These are phyloP conservation scores for Lachnellula subtilissima DNA, from an alignment of 2,329 filamentous ascomycete genomes.

Conservation along the genomic window DNA sequence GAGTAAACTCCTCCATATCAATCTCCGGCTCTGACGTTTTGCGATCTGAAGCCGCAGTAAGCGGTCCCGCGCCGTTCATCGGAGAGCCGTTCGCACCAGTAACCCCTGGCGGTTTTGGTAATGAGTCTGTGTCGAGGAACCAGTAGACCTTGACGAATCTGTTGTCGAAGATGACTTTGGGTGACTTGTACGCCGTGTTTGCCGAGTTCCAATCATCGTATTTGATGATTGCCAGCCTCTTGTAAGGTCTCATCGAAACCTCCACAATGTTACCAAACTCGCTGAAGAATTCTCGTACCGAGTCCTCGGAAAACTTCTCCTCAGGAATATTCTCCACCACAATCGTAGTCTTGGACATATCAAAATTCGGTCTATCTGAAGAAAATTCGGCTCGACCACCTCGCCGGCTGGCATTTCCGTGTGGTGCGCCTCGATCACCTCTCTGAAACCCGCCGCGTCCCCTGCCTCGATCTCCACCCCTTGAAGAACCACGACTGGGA, in stretches of 20 bases:
- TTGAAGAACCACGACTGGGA: conserved; percentile 7
- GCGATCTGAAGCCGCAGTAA: conserved; percentile 18
- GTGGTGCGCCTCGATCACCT: conserved; percentile 23
- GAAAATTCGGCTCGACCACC: conserved; percentile 53
- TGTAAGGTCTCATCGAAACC: conserved; percentile 61
- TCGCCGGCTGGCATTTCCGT: conserved; percentile 17
- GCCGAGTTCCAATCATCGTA: conserved; percentile 63
- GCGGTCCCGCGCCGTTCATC: conserved; percentile 26
- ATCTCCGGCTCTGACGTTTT: conserved; percentile 43
- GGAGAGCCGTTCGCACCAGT: conserved; percentile 27
- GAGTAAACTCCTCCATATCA: conserved; percentile 64
- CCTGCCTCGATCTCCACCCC: conserved; percentile 25
- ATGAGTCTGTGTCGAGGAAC: conserved; percentile 51
- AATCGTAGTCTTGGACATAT: conserved; percentile 61
- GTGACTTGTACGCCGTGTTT: conserved; percentile 66
- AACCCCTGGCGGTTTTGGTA: conserved; percentile 28
- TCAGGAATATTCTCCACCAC: conserved; percentile 76
- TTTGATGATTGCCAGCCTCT: conserved; percentile 64
- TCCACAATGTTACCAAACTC: conserved; percentile 64
- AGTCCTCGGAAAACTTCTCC: conserved; percentile 60
- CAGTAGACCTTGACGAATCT: conserved; percentile 82
- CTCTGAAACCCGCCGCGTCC: conserved; percentile 32
- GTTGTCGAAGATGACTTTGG: conserved; percentile 79
- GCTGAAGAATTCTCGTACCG: conserved; percentile 64
- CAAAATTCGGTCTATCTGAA: conserved; percentile 55